Evolutionary conservation across 1,284 basidiomycete species (phyloP), one percentile per base, ranked within the genome.

Genomic region (Ustilago nuda): DNA sequence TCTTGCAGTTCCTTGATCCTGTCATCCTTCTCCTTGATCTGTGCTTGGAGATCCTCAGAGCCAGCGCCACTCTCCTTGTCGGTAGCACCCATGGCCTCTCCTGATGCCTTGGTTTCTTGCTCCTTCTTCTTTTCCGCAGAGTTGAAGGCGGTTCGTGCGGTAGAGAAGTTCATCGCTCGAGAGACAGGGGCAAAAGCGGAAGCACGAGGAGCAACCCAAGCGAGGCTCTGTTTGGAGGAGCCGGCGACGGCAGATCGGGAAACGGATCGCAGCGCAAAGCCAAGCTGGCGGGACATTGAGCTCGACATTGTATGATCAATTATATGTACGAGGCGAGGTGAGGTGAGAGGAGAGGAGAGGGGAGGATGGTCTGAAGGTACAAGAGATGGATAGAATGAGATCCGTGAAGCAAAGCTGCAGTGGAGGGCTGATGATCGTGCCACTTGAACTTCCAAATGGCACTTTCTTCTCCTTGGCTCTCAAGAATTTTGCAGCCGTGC

Each of bases 1-100:
- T 85, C 83, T 73, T 82, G 71, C 57, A 85, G 72, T 63, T 84
- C 78, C 73, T 85, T 84, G 68, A 85, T 84, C 71, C 76, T 80
- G 61, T 64, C 81, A 33, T 85, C 84, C 79, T 83, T 84, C 57
- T 84, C 82, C 72, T 80, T 80, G 56, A 85, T 71, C 65, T 80
- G 79, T 43, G 71, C 66, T 46, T 82, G 78, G 12, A 78, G 51
- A 11, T 68, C 74, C 1, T 72, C 66, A 23, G 15, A 13, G 41
- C 33, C 39, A 30, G 43, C 56, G 41, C 35, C 55, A 53, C 53
- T 66, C 13, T 54, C 57, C 19, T 60, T 56, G 60, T 78, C 76
- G 2, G 62, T 72, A 50, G 78, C 76, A 30, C 80, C 73, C 76
- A 74, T 78, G 30, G 78, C 76, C 58, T 82, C 80, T 1, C 71